Evolutionary conservation across 208 protist species (phyloP).

Genomic region (Leishmania gerbilli): DNA sequence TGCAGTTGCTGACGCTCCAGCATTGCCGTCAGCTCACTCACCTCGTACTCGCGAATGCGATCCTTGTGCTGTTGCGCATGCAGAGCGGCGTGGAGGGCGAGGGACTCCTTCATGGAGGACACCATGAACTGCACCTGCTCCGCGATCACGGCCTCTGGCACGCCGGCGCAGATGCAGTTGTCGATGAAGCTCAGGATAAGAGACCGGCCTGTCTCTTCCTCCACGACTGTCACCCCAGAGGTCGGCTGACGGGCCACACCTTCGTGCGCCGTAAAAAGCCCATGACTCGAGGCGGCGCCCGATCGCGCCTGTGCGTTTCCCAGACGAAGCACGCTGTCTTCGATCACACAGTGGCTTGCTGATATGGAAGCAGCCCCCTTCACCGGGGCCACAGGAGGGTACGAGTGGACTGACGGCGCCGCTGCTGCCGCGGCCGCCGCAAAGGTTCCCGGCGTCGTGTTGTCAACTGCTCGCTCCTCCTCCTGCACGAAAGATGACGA

Average conservation of each 20-base stretch:
- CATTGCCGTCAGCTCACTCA: slow-evolving; percentile 52
- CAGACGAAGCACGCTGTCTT: slow-evolving; percentile 8
- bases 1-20: slow-evolving; percentile 56
- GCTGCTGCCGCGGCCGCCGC: neutral
- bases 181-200: slow-evolving; percentile 80
- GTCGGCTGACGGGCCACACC: neutral
- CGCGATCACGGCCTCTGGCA: slow-evolving; percentile 74
- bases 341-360: neutral
- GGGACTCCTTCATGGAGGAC: slow-evolving; percentile 67
- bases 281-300: neutral
- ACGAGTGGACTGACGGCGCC: neutral
- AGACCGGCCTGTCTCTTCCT: slow-evolving; percentile 30
- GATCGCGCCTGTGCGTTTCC: neutral
- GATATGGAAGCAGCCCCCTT: neutral
- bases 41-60: slow-evolving; percentile 58
- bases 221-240: neutral
- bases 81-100: slow-evolving; percentile 59
- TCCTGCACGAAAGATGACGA: neutral
- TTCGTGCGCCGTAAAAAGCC: no score
- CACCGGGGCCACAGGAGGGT: neutral
- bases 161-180: slow-evolving; percentile 45
- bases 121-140: slow-evolving; percentile 81
- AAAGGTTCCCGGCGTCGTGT: neutral
- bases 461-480: neutral
- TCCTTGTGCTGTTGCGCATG: slow-evolving; percentile 60